A percentile compares a stretch with the other conserved stretches of the same genome.
phyloP scores from a whole-genome alignment of 148 eudicot species.

The Oxyria digyna region DNA sequence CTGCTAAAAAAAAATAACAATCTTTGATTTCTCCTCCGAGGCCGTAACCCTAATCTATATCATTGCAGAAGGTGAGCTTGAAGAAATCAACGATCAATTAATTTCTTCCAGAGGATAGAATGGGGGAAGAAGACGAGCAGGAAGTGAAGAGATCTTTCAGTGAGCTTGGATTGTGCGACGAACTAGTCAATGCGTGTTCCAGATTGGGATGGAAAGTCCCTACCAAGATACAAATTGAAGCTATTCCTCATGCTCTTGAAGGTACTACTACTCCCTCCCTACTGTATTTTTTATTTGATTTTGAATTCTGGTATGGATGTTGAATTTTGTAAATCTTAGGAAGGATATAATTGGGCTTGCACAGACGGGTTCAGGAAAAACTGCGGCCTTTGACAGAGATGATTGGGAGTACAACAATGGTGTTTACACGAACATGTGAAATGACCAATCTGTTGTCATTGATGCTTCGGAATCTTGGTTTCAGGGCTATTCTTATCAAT shows the following conservation, averaged over 20 bases:
- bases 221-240: slow-evolving; percentile 61
- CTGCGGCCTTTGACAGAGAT: slow-evolving; percentile 75
- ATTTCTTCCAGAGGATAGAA: too few species aligned
- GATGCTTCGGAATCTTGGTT: slow-evolving; percentile 80
- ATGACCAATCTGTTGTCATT: slow-evolving; percentile 47
- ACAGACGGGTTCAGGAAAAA: slow-evolving; percentile 92
- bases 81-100: too few species aligned
- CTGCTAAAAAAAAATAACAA: too few species aligned
- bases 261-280: slow-evolving; percentile 9
- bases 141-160: slow-evolving; percentile 31
- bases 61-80: too few species aligned
- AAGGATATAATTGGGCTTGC: slow-evolving; percentile 91
- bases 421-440: slow-evolving; percentile 87
- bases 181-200: slow-evolving; percentile 66
- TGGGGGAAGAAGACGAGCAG: background rate
- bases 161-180: slow-evolving; percentile 57
- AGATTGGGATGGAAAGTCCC: slow-evolving; percentile 57
- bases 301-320: background rate
- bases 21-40: too few species aligned
- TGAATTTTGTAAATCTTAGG: slow-evolving; percentile 18
- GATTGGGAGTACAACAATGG: slow-evolving; percentile 62
- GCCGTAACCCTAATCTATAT: too few species aligned
- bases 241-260: slow-evolving; percentile 66
- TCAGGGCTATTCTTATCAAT: slow-evolving; percentile 71
- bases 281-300: background rate